Conservation (phyloP, 306 rosid species). For the Pyrus pyrifolia region DNA sequence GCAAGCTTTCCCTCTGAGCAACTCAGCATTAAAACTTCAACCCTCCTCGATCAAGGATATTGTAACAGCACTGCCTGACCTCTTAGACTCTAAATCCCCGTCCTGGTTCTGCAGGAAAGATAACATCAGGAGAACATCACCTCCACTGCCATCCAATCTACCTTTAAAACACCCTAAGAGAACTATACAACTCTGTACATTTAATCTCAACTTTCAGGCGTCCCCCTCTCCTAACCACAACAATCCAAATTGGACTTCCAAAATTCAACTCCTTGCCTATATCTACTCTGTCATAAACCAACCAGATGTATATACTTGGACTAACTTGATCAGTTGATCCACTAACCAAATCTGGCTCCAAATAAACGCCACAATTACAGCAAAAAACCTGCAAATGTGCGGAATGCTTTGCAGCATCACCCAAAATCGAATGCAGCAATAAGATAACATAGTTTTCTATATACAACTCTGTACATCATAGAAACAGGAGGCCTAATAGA, state of each 20-base stretch:
- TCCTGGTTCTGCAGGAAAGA: background rate
- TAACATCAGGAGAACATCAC: background rate
- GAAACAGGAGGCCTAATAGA: background rate
- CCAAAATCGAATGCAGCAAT: background rate
- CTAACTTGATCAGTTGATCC: constrained; percentile 5
- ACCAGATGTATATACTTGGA: background rate
- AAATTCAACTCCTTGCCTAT: background rate
- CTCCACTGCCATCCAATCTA: background rate
- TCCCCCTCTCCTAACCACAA: background rate
- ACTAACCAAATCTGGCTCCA: constrained; percentile 9
- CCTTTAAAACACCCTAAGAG: background rate
- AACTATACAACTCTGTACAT: background rate
- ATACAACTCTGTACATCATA: background rate
- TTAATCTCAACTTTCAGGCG: background rate
- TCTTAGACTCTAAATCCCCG: background rate
- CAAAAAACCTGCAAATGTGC: background rate
- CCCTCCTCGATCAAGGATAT: background rate
- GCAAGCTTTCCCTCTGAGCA: background rate
- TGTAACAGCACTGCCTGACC: background rate
- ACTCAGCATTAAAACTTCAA: background rate
- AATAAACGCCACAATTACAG: constrained; percentile 4
- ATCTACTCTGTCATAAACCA: background rate
- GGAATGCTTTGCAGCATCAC: background rate
- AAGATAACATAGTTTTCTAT: background rate
- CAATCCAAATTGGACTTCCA: background rate